These are phyloP conservation scores for Amaranthus cruentus DNA, from an alignment of 148 eudicot species.

Conservation along the genomic window DNA sequence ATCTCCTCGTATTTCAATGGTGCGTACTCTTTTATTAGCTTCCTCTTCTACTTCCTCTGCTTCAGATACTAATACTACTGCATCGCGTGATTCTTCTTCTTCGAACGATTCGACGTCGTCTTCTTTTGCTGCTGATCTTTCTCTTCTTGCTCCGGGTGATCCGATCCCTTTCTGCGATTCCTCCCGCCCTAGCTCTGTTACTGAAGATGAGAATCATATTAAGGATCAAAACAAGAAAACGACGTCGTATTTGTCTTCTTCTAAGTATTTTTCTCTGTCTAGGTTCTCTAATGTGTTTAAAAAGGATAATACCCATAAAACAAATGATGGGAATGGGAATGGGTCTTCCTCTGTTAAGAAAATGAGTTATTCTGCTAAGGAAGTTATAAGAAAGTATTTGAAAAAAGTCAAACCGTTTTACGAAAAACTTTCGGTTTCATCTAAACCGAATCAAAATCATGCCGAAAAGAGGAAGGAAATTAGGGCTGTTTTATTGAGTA, in stretches of 20 bases:
- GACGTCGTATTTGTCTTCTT: slow-evolving; percentile 11
- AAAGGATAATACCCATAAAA: slow-evolving; percentile 28
- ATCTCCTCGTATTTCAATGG: slow-evolving; percentile 80
- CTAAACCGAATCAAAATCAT: neutral
- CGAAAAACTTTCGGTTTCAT: slow-evolving; percentile 46
- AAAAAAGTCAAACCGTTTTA: slow-evolving; percentile 81
- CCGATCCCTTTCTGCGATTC: slow-evolving; percentile 43
- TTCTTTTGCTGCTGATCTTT: slow-evolving; percentile 37
- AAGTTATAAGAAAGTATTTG: slow-evolving; percentile 63
- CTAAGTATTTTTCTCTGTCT: slow-evolving; percentile 57
- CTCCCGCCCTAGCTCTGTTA: slow-evolving; percentile 64
- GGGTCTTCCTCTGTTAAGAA: slow-evolving; percentile 27
- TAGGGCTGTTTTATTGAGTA: neutral
- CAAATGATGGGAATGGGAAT: neutral
- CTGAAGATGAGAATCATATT: slow-evolving; percentile 44
- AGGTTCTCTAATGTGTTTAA: slow-evolving; percentile 67
- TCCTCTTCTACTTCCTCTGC: slow-evolving; percentile 54
- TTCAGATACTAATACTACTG: slow-evolving; percentile 41
- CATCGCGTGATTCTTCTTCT: slow-evolving; percentile 48
- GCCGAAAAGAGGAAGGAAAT: neutral
- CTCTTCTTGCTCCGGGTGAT: slow-evolving; percentile 49
- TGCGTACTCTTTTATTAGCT: slow-evolving; percentile 54
- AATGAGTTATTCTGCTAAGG: slow-evolving; percentile 56
- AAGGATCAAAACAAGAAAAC: neutral
- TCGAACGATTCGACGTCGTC: slow-evolving; percentile 46